Evolutionary conservation across 129 eudicot species (phyloP).

Genomic region (Smallanthus sonchifolius): DNA sequence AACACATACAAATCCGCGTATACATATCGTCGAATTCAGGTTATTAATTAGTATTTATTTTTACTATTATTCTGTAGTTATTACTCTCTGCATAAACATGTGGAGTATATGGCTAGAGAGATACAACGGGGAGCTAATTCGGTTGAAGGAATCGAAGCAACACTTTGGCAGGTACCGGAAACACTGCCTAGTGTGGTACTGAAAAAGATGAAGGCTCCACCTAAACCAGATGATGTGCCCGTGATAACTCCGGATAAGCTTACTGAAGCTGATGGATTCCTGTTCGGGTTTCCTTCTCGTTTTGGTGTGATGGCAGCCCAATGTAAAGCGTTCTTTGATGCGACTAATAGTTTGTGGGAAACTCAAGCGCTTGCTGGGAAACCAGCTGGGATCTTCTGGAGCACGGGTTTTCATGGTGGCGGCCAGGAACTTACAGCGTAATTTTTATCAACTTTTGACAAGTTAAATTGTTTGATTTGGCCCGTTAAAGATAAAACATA

Average conservation of each 20-base stretch:
- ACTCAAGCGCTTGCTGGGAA: slow-evolving; percentile 86
- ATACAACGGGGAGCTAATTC: slow-evolving; percentile 77
- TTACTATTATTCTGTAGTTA: slow-evolving; percentile 37
- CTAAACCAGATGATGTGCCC: slow-evolving; percentile 66
- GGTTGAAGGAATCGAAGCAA: slow-evolving; percentile 74
- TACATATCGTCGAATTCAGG: not conserved
- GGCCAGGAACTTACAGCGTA: slow-evolving; percentile 89
- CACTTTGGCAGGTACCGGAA: slow-evolving; percentile 92
- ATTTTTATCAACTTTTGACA: slow-evolving; percentile 12
- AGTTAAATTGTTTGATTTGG: not conserved
- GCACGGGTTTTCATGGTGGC: slow-evolving; percentile 94
- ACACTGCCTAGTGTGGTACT: slow-evolving; percentile 53
- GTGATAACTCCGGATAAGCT: slow-evolving; percentile 68
- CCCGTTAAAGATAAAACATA: not conserved
- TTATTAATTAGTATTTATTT: too few relatives aligned
- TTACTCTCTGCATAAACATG: slow-evolving; percentile 78
- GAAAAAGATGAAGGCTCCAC: slow-evolving; percentile 83
- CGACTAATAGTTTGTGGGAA: slow-evolving; percentile 56
- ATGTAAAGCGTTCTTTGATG: slow-evolving; percentile 80
- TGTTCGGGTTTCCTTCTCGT: slow-evolving; percentile 91
- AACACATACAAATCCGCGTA: not conserved
- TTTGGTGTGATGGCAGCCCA: slow-evolving; percentile 97
- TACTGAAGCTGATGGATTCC: slow-evolving; percentile 79
- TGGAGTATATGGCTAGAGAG: slow-evolving; percentile 74
- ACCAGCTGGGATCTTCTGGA: slow-evolving; percentile 97